Evolutionary conservation across 1,139 yeast genomes (phyloP), one percentile per base, ranked within the genome.

Genomic region (Scheffersomyces titani): DNA sequence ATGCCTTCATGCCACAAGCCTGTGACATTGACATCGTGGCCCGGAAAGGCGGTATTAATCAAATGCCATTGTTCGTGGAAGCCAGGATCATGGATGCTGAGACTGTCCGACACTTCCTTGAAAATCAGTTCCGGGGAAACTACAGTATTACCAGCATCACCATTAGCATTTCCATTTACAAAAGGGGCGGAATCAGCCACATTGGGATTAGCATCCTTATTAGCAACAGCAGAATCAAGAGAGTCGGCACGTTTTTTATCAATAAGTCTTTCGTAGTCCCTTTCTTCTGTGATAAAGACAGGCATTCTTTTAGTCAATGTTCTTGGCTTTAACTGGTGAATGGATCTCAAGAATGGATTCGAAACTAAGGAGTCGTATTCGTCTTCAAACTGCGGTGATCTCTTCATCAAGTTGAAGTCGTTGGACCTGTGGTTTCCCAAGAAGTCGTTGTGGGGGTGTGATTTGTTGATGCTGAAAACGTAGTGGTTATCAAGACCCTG

Each of bases 61-160:
- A 96, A 73, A 72, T 94, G 98, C 99, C 99, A 96, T 72, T 96
- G 99, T 51, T 83, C 79, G 9, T 74, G 70, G 67, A 96, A 94
- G 18, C 82, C 75, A 0, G 99, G 99, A 72, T 94, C 99, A 21
- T 81, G 70, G 55, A 94, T 94, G 11, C 72, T 76, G 56, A 92
- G 81, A 57, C 80, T 75, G n/a, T 83, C 78, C 58, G 81, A 76
- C 0, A 84, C 85, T 18, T 78, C 76, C 44, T 70, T 72, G 70
- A 71, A 63, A 0, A 78, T 77, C 50, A 70, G 62, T 68, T 82
- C 75, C 18, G 88, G 77, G 0, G 87, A 82, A 62, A 84, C 89
- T 46, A 65, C 76, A 52, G 74, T 71, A 13, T 52, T 60, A 2
- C 40, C 40, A 11, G 40, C 40, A 30, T 6, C 40, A n/a, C n/a